Evolutionary conservation across 169 alveolate species (phyloP).

Genomic region (Eimeria zaria): DNA sequence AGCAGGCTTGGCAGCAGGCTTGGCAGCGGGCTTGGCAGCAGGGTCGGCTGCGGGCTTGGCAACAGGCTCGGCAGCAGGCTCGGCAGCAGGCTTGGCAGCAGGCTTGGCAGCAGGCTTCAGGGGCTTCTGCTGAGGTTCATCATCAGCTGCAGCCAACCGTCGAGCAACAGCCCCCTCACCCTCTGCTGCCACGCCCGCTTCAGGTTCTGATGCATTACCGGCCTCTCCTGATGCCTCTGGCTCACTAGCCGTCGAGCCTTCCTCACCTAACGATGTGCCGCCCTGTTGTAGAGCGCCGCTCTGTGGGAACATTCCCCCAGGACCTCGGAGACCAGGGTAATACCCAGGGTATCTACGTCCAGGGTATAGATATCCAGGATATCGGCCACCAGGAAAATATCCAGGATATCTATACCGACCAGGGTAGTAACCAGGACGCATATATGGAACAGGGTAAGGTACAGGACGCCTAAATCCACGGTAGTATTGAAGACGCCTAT

Average conservation of each 20-base stretch:
- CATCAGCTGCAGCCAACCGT: slow-evolving; percentile 1
- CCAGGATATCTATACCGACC: background rate
- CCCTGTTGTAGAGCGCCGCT: too few species aligned
- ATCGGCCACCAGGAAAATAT: background rate
- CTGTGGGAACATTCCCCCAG: too few species aligned
- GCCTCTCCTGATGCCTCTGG: too few species aligned
- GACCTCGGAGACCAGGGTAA: too few species aligned
- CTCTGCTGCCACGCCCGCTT: background rate
- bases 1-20: background rate
- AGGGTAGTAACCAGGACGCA: too few species aligned
- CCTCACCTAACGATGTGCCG: too few species aligned
- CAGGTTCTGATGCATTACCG: too few species aligned
- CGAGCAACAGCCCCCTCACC: background rate
- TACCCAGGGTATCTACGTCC: background rate
- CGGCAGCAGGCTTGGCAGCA: background rate
- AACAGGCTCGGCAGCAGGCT: background rate
- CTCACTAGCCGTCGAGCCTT: too few species aligned
- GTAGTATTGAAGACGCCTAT: background rate
- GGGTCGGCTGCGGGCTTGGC: background rate
- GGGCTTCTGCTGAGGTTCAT: background rate
- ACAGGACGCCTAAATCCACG: background rate
- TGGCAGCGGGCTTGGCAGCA: background rate
- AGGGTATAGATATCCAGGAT: too few species aligned
- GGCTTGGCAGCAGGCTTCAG: background rate
- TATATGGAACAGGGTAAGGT: background rate